Base-by-base conservation (phyloP, 139 green algal genomes). In the Chlamydomonas incerta region DNA sequence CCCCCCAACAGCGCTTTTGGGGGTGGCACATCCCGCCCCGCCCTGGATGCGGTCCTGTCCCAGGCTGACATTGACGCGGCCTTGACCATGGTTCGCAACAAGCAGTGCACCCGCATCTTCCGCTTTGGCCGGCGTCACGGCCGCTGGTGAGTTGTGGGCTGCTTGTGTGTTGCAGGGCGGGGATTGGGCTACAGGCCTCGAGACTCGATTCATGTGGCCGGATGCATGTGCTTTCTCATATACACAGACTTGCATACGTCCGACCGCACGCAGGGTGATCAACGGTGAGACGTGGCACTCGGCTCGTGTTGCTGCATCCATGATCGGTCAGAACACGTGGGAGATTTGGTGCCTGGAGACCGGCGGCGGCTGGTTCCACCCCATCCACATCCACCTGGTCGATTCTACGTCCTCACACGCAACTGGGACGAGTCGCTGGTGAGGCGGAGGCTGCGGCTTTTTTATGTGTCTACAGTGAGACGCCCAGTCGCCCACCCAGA, bases 371-470 rank as follows among this genome's bases (percentile, higher is more conserved):
- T 81, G 74, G 74, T 81, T 70, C 33, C 74, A 81, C 55, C 74
- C 74, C 52, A 68, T 81, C 52, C 74, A 81, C 74, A 81, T 81
- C 74, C 74, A 81, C 74, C 74, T 81, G 31, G 55, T 81, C 17
- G 55, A 68, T 81, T 81, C 74, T 81, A 70, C 29, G 55, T 81
- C 4, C 21, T 81, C 29, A 11, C 55, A 0, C 74, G 74, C 52
- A 81, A 81, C 74, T 13, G 58, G 52, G n/a, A 57, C 37, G 68
- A 55, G 68, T 35, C 34, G 31, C 17, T 52, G 68, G 68, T 74
- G n/a, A 6, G 55, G 50, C 10, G 50, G n/a, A n/a, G n/a, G n/a
- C n/a, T 6, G 34, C 33, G 31, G 33, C 67, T 73, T 15, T 14
- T 23, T 9, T 5, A 31, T 47, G 20, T 67, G 5, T n/a, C 24